A percentile compares a stretch with the other conserved stretches of the same genome.
phyloP scores from a whole-genome alignment of 2,329 filamentous ascomycete genomes.

The Arthrobotrys megalospora region DNA sequence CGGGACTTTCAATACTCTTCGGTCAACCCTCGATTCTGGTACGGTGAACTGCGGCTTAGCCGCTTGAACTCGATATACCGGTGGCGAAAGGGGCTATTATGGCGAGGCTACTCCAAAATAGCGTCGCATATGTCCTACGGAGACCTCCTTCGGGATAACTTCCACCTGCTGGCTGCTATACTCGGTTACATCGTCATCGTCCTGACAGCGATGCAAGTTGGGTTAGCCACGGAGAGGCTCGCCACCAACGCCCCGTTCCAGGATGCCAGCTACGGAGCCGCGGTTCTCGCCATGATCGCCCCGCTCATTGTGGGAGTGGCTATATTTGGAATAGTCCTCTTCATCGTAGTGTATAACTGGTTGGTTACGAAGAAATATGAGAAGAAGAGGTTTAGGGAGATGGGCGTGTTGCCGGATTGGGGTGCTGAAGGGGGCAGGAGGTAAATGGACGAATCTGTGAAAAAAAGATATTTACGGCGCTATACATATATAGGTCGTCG shows the following conservation, averaged over 20 bases:
- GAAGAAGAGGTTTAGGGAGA: conserved; percentile 43
- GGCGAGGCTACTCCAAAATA: conserved; percentile 64
- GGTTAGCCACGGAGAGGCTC: conserved; percentile 67
- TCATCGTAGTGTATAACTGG: conserved; percentile 56
- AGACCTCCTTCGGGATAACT: conserved; percentile 69
- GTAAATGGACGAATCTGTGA: not conserved
- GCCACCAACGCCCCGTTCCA: conserved; percentile 60
- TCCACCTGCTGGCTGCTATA: conserved; percentile 67
- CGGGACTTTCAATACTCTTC: conserved; percentile 65
- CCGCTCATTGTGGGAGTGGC: conserved; percentile 47
- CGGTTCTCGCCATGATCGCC: conserved; percentile 62
- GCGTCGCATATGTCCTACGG: conserved; percentile 66
- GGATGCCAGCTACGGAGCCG: conserved; percentile 63
- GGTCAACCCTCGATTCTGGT: conserved; percentile 68
- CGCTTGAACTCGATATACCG: conserved; percentile 69
- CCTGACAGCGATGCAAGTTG: conserved; percentile 72
- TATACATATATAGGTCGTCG: no score
- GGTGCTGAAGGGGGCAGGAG: not conserved
- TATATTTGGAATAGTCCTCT: conserved; percentile 38
- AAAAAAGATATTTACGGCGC: not conserved
- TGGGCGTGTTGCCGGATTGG: conserved; percentile 45
- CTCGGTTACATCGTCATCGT: conserved; percentile 70
- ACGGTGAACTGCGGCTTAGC: conserved; percentile 69
- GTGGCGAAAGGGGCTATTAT: conserved; percentile 64
- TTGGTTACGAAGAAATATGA: conserved; percentile 42